Evolutionary conservation across 2,329 filamentous ascomycete species (phyloP), one percentile per base, ranked within the genome.

Genomic region (Tolypocladium album): DNA sequence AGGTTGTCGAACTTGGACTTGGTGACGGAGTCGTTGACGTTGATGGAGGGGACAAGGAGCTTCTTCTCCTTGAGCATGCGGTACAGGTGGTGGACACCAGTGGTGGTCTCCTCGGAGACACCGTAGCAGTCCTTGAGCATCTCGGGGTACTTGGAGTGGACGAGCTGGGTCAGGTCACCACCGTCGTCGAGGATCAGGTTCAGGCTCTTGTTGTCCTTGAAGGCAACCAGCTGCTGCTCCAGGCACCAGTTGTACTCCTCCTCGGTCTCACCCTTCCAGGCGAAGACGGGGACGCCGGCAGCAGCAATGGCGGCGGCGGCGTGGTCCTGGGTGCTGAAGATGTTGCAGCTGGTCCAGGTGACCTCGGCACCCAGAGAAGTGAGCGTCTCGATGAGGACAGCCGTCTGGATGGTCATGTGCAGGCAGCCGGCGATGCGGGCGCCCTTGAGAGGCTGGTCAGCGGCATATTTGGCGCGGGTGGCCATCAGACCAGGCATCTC

Each of bases 1-100:
- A 97, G 82, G 88, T 99, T 99, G 87, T 97, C 94, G 78, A 99
- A 99, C 87, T 99, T 99, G 81, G 92, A 96, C 88, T 97, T 99
- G 79, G 94, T 99, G 75, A 99, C 93, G 62, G 89, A 92, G 87
- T 99, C 93, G 83, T 99, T 97, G 85, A 99, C 93, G 80, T 99
- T 99, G 88, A 97, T 91, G 79, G 93, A 85, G 68, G 94, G 94
- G 68, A 96, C 90, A 65, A 96, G 88, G 67, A 97, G 91, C 78
- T 86, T 84, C 76, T 85, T 85, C 70, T 90, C 87, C 86, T 94
- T 97, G 77, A 97, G 82, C 92, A 97, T 97, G 75, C 87, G 86
- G 89, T 97, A 99, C 64, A 99, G 86, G 84, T 97, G 93, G 89
- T 97, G 94, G 73, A 99, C 93, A 85, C 93, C 93, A 59, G 93